These are phyloP conservation scores for Magnolia changhungtana DNA, from an alignment of 164 flowering plant species.

Conservation along the genomic window DNA sequence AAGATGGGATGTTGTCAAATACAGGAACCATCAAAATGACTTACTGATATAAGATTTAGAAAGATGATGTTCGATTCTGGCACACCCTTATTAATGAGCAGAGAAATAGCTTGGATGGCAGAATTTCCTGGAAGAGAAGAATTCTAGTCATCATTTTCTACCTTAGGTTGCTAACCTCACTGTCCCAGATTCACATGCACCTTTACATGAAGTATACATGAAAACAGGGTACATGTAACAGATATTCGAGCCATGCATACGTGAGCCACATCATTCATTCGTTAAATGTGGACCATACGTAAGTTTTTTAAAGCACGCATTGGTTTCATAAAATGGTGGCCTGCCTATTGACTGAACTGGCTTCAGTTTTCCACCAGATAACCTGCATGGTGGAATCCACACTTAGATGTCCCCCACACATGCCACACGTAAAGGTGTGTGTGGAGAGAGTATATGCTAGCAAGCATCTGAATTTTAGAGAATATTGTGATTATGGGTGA, in stretches of 20 bases:
- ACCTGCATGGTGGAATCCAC: too few relatives aligned
- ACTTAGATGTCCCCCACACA: too few relatives aligned
- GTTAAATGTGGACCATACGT: background rate
- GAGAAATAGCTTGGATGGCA: conserved; percentile 65
- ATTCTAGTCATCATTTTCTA: background rate
- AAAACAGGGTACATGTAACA: background rate
- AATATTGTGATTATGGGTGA: background rate
- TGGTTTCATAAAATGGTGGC: background rate
- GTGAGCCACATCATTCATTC: background rate
- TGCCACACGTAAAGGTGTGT: background rate
- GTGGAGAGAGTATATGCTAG: background rate
- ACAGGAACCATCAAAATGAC: conserved; percentile 7
- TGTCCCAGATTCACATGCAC: too few relatives aligned
- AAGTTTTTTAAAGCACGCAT: background rate
- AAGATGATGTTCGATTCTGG: conserved; percentile 72
- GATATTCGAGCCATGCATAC: background rate
- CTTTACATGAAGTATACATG: background rate
- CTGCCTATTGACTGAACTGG: too few relatives aligned
- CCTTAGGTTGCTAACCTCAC: background rate
- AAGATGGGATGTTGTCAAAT: background rate
- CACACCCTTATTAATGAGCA: conserved; percentile 72
- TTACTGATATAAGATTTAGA: conserved; percentile 75
- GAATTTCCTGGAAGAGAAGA: conserved; percentile 58
- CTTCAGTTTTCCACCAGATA: too few relatives aligned
- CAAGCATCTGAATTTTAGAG: background rate